Conservation (phyloP, 352 stramenopile species). For the Phytopythium chamaehyphon region DNA sequence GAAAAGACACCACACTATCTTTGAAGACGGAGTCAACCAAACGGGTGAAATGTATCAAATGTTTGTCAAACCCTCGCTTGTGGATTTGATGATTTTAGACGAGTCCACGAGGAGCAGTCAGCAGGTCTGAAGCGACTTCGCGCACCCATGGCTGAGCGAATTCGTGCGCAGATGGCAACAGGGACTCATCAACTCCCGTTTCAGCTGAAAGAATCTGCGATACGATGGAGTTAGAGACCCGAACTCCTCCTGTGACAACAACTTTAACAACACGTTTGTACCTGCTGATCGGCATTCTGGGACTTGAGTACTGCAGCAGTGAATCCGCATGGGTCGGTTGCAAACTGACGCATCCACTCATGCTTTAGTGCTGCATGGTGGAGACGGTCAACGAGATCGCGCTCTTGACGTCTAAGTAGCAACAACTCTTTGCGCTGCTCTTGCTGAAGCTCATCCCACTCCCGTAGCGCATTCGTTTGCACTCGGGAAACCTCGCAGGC, state of each 20-base stretch:
- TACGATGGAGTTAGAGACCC: background rate
- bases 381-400: constrained; percentile 47
- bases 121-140: constrained; percentile 20
- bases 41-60: background rate
- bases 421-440: constrained; percentile 61
- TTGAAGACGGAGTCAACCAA: no score
- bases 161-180: constrained; percentile 47
- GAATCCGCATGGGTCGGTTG: constrained; percentile 59
- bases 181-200: constrained; percentile 58
- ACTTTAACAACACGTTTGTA: constrained; percentile 9
- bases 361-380: constrained; percentile 42
- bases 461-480: constrained; percentile 28
- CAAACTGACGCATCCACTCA: constrained; percentile 72
- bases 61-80: background rate
- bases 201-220: constrained; percentile 50
- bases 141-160: constrained; percentile 75
- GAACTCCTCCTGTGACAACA: constrained; percentile 1
- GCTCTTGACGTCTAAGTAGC: constrained; percentile 56
- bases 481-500: constrained; percentile 45
- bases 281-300: constrained; percentile 55
- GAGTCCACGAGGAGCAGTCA: background rate
- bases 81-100: background rate
- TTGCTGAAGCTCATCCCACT: constrained; percentile 61
- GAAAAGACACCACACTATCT: no score
- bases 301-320: constrained; percentile 54